Evolutionary conservation across 768 basidiomycete species (phyloP), one percentile per base, ranked within the genome.

Genomic region (Suillus spraguei): DNA sequence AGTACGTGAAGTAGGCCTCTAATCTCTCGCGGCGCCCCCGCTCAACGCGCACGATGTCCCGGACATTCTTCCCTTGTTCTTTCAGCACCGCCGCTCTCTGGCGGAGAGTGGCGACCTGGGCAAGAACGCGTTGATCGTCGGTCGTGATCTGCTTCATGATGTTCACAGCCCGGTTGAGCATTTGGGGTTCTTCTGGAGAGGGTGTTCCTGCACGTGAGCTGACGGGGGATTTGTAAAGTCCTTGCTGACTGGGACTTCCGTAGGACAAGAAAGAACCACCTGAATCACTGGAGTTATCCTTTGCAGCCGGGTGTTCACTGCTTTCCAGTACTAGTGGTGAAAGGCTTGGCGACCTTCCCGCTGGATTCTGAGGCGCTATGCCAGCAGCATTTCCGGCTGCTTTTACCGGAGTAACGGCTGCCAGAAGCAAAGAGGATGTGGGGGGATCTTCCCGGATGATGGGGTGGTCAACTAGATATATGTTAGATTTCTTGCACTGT

Each of bases 1-100:
- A 76, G 39, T 73, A 68, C 36, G 62, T 60, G 42, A 71, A 76
- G 32, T 66, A 75, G 9, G 64, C 36, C 22, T 75, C 69, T 67
- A 76, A 69, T 16, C 75, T 63, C 50, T 69, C 68, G 58, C 71
- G 63, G 16, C 75, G 65, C 17, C 65, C 72, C 35, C 16, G 61
- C 61, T 75, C 72, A 0, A 66, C 70, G 54, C 68, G 67, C 1
- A 67, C 66, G 9, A 71, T 64, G 4, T 69, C 67, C 11, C 74
- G 70, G 32, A 69, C 46, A n/a, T 69, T 66, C 49, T 66, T 66
- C 11, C 66, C 72, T 42, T 61, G 68, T 39, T 68, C 66, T 35
- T 66, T 64, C 11, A 73, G 61, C 35, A 60, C 64, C 22, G 63
- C 67, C 16, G 70, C 74, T 6, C 50, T 59, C 10, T 70, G 65